Conservation (phyloP, 2,329 filamentous ascomycete species). For the Teratosphaeria destructans region DNA sequence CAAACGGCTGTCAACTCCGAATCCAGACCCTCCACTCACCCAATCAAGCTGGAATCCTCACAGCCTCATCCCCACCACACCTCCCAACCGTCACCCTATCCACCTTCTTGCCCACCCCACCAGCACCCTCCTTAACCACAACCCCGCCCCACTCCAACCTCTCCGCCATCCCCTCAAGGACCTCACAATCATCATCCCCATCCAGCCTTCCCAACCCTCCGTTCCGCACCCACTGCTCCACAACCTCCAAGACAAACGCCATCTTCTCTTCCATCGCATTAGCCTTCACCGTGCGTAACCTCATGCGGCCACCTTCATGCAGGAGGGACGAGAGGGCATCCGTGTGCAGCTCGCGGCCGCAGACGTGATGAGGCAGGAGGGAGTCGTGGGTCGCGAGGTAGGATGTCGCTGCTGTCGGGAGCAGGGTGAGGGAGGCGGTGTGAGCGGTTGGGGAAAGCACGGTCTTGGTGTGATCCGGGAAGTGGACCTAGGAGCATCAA, state of each 20-base stretch:
- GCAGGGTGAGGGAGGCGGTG: constrained; percentile 68
- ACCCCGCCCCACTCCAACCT: constrained; percentile 34
- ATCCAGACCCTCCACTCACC: background rate
- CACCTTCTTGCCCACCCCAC: constrained; percentile 23
- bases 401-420: constrained; percentile 59
- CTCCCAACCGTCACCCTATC: constrained; percentile 41
- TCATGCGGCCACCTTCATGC: constrained; percentile 43
- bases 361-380: constrained; percentile 55
- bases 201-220: constrained; percentile 52
- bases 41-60: background rate
- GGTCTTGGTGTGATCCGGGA: constrained; percentile 79
- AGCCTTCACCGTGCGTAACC: constrained; percentile 48
- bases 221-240: constrained; percentile 60
- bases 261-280: constrained; percentile 68
- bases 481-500: constrained; percentile 55
- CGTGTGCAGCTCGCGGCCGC: constrained; percentile 58
- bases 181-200: constrained; percentile 20
- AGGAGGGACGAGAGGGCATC: constrained; percentile 64
- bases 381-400: constrained; percentile 53
- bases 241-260: constrained; percentile 57
- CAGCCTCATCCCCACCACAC: constrained; percentile 32
- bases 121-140: constrained; percentile 31
- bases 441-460: constrained; percentile 65
- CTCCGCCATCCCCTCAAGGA: constrained; percentile 13
- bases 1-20: background rate